Base-by-base conservation (phyloP, 495 filamentous ascomycete genomes). In the Friedmanniomyces endolithicus region DNA sequence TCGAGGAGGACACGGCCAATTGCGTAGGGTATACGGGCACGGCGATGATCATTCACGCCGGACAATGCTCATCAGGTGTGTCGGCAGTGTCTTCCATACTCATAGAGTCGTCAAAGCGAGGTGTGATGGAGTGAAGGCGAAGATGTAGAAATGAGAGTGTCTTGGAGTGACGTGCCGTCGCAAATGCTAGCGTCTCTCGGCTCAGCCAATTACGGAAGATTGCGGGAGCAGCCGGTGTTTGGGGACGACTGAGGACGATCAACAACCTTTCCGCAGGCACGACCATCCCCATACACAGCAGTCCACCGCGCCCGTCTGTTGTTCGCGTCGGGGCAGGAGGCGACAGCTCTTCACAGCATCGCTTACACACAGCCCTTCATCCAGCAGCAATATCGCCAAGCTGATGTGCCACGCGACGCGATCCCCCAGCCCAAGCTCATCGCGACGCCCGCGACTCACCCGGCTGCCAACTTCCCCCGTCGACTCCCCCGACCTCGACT, bases 291-390 rank as follows among this genome's bases (percentile, higher is more conserved):
- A 31, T n/a, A 14, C 12, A 22, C 44, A 23, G 44, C 44, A 27
- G 19, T n/a, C 39, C 16, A 24, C 24, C 44, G 8, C 16, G 7
- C 19, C 17, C 17, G 11, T 23, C 19, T 16, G 24, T 31, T 31
- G 44, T 23, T 27, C 44, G 44, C 44, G 44, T 19, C 9, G 44
- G 44, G 17, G 11, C 23, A 47, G 27, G 44, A 47, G 44, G 44
- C 44, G 44, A 25, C 23, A 47, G 24, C 24, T 27, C 12, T 47
- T 19, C 12, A 23, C 24, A 2, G 47, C 47, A 50, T 50, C 47
- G 47, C 47, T 34, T 50, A 50, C 16, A 6, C 12, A 50, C 47
- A 50, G n/a, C n/a, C 24, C 25, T 50, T 50, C 47, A 50, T n/a
- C 29, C 47, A 50, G 47, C 47, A 50, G 47, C 29, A n/a, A 33